These are phyloP conservation scores for Euphorbia peplus DNA, from an alignment of 345 rosid genomes.

Conservation along the genomic window DNA sequence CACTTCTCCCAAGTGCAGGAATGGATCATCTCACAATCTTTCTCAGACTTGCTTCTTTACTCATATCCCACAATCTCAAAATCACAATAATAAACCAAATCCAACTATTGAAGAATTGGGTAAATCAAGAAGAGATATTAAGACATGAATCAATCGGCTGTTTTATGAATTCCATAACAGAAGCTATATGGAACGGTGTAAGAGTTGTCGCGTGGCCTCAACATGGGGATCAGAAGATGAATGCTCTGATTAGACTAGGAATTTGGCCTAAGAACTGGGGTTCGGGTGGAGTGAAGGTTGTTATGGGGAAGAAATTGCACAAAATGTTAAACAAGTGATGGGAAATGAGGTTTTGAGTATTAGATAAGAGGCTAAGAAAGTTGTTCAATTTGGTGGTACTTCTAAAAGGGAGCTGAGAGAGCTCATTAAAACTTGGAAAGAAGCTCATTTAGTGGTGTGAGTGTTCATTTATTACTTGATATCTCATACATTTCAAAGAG, in stretches of 20 bases:
- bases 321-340: constrained; percentile 11
- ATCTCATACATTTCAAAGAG: too few species aligned
- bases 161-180: constrained; percentile 29
- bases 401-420: not conserved
- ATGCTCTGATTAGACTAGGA: constrained; percentile 27
- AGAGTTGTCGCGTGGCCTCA: constrained; percentile 31
- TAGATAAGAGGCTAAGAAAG: constrained; percentile 19
- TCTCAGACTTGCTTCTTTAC: constrained; percentile 35
- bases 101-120: constrained; percentile 29
- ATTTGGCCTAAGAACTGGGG: constrained; percentile 27
- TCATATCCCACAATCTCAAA: constrained; percentile 13
- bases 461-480: too few species aligned
- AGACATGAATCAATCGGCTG: constrained; percentile 20
- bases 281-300: constrained; percentile 19
- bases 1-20: constrained; percentile 41
- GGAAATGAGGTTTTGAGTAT: constrained; percentile 13
- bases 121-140: constrained; percentile 23
- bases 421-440: not conserved
- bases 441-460: too few species aligned
- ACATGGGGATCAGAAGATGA: constrained; percentile 30
- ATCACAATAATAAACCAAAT: constrained; percentile 33
- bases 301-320: constrained; percentile 17
- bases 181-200: constrained; percentile 23
- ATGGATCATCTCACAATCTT: constrained; percentile 46
- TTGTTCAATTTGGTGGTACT: not conserved